Base-by-base conservation (phyloP, 2,329 filamentous ascomycete species). In the Cladosporium sp. region DNA sequence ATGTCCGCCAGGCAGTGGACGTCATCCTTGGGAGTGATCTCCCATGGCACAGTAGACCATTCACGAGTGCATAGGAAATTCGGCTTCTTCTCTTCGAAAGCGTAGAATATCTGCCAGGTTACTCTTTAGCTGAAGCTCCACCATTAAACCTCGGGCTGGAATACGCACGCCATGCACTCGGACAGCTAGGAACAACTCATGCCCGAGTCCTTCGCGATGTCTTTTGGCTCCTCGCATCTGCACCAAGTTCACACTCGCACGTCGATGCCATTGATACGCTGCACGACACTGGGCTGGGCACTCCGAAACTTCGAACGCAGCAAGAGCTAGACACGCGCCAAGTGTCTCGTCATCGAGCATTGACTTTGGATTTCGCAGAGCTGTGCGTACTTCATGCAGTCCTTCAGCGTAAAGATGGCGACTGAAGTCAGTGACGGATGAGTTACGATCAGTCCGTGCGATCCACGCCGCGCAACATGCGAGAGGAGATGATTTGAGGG, bases 381-480 rank as follows among this genome's bases (percentile, higher is more conserved):
- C 52, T 11, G 17, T 47, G 5, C 52, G 52, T 5, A 55, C 52
- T 45, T 55, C 52, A 12, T 30, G 25, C 40, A 55, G 30, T 20
- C 52, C 52, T 28, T 55, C 25, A 7, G 52, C 28, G 15, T 55
- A 55, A 19, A 55, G 37, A 19, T 19, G 40, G 4, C 40, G 28
- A 20, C 52, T 55, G 52, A 55, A 47, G 30, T 47, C 52, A 38
- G 30, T 55, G n/a, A 45, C 19, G 7, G 52, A 14, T 17, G 40
- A 19, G 11, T 17, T 55, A 30, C 4, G 7, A 30, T 43, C 40
- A 30, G 36, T 40, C 6, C 40, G 39, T 28, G 52, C 52, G n/a
- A 55, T 22, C 40, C 52, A 55, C 11, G 52, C 52, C 5, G 52
- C 52, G 14, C 52, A 55, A 25, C 52, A 55, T 19, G 52, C 52